phyloP scores from a whole-genome alignment of 768 basidiomycete genomes.

The Russula olivacea region DNA sequence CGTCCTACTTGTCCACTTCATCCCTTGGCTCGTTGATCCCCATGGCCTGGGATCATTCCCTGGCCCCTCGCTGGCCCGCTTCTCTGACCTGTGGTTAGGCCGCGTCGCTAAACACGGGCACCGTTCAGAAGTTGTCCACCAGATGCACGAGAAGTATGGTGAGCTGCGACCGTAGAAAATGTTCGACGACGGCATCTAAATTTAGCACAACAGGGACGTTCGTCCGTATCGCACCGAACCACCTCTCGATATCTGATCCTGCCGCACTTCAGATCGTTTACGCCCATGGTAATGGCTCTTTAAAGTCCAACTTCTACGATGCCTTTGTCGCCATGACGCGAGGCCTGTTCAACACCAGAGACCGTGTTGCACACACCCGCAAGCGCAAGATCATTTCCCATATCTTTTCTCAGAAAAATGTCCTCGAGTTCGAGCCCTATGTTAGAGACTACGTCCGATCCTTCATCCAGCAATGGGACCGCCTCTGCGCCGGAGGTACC shows the following conservation, averaged over 20 bases:
- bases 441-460: slow-evolving; percentile 53
- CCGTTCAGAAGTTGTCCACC: slow-evolving; percentile 35
- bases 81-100: slow-evolving; percentile 38
- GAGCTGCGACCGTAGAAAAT: not conserved
- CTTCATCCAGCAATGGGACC: slow-evolving; percentile 68
- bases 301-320: slow-evolving; percentile 43
- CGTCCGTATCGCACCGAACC: slow-evolving; percentile 42
- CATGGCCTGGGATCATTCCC: slow-evolving; percentile 33
- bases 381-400: slow-evolving; percentile 89
- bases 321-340: slow-evolving; percentile 40
- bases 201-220: slow-evolving; percentile 31
- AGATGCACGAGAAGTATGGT: slow-evolving; percentile 41
- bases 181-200: not conserved
- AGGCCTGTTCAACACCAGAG: slow-evolving; percentile 69
- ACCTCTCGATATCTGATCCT: slow-evolving; percentile 43
- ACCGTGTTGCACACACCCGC: slow-evolving; percentile 68
- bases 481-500: slow-evolving; percentile 45
- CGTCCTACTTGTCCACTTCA: slow-evolving; percentile 30
- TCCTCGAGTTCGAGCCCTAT: slow-evolving; percentile 81
- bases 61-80: slow-evolving; percentile 38
- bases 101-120: slow-evolving; percentile 33
- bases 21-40: slow-evolving; percentile 34
- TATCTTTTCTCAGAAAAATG: slow-evolving; percentile 79
- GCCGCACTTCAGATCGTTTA: slow-evolving; percentile 39
- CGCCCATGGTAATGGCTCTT: slow-evolving; percentile 38